Percentiles rank a stretch among this genome's conserved stretches.
phyloP scores from a whole-genome alignment of 352 stramenopile species.

The Porosira glacialis region DNA sequence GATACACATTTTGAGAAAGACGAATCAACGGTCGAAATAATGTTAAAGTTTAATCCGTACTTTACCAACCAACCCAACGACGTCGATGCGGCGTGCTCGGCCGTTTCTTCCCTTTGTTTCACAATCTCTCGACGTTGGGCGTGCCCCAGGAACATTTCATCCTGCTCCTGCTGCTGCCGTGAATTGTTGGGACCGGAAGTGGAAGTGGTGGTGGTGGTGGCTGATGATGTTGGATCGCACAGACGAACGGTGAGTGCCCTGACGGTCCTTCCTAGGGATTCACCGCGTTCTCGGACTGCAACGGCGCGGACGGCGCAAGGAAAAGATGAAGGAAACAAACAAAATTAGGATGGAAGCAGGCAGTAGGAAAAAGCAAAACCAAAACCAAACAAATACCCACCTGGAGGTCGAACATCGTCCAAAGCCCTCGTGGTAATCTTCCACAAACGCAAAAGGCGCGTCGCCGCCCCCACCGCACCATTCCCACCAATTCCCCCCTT shows the following conservation, averaged over 20 bases:
- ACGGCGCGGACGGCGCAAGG: no score
- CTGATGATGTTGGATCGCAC: constrained; percentile 40
- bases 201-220: no score
- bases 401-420: constrained; percentile 58
- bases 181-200: no score
- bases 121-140: constrained; percentile 15
- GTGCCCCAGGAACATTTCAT: constrained; percentile 31
- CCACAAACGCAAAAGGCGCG: constrained; percentile 69
- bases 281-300: constrained; percentile 70
- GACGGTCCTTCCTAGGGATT: constrained; percentile 64
- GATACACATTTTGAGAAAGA: no score
- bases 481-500: no score
- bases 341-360: no score
- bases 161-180: no score
- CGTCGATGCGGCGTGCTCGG: constrained; percentile 59
- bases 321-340: no score
- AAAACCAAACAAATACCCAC: no score
- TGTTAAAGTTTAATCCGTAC: constrained; percentile 72
- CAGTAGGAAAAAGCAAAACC: no score
- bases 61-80: constrained; percentile 70
- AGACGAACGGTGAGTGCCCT: constrained; percentile 62
- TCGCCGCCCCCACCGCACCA: constrained; percentile 38
- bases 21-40: constrained; percentile 66
- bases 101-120: constrained; percentile 35
- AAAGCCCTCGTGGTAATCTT: constrained; percentile 57